Percentiles rank a stretch among this genome's conserved stretches.
Conservation (phyloP, 139 green algal species). For the Trebouxia sp. region DNA sequence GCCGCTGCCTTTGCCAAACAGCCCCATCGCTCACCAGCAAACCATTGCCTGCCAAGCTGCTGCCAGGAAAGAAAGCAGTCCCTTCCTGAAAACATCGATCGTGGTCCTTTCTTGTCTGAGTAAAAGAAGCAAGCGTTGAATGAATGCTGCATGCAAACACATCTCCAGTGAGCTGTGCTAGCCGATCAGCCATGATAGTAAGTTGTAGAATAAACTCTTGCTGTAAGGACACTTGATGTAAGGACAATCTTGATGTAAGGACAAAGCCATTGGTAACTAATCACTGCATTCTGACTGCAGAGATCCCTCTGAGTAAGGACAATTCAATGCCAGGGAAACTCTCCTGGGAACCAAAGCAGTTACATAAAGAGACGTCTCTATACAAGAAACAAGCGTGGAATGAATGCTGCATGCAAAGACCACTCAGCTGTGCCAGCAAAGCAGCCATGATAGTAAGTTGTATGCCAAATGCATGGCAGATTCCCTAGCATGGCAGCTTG, state of each 20-base stretch:
- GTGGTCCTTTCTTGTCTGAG: too few species aligned
- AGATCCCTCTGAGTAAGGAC: too few species aligned
- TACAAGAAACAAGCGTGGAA: not conserved
- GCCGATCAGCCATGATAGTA: not conserved
- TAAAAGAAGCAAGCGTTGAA: not conserved
- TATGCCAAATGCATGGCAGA: too few species aligned
- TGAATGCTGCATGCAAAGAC: not conserved
- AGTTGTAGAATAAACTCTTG: too few species aligned
- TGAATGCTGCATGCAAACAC: not conserved
- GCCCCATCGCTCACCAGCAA: slow-evolving; percentile 84
- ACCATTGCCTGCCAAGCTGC: slow-evolving; percentile 78
- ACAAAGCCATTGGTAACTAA: too few species aligned
- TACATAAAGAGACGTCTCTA: not conserved
- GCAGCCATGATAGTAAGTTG: not conserved
- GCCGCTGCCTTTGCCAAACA: slow-evolving; percentile 77
- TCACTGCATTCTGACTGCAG: too few species aligned
- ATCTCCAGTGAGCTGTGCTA: not conserved
- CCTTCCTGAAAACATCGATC: slow-evolving; percentile 74
- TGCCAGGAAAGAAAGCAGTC: slow-evolving; percentile 90
- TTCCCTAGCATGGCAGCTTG: too few species aligned
- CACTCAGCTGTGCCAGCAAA: not conserved
- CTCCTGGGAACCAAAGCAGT: not conserved
- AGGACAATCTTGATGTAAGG: too few species aligned
- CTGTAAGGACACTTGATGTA: too few species aligned
- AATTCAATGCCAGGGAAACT: too few species aligned